Evolutionary conservation across 768 basidiomycete species (phyloP), one percentile per base, ranked within the genome.

Genomic region (Mycena indigotica): DNA sequence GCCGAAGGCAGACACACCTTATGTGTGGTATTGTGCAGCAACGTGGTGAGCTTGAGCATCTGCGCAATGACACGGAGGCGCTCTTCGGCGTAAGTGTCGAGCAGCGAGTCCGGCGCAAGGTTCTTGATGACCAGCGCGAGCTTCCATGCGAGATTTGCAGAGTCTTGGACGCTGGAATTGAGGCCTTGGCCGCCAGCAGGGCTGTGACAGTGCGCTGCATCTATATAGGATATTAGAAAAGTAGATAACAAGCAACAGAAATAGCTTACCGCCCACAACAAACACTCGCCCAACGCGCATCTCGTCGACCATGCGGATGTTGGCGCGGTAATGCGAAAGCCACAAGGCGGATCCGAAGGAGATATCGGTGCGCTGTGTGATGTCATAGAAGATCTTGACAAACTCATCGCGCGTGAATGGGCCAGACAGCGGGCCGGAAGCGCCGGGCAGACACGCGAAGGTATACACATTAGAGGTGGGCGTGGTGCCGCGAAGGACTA

Each of bases 181-280:
- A 77, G 58, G 5, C 77, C 78, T 53, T 77, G 79, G 1, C 73
- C 78, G n/a, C 80, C 80, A 6, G 70, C 70, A 16, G 77, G 77
- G 28, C 73, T 73, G 55, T 81, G 79, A 23, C 75, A 69, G 55
- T 84, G 83, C 0, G 78, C 80, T 23, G 79, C 75, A 61, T 84
- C 82, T 84, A 53, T 53, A 5, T 23, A 4, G n/a, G 16, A 50
- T 28, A 44, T 39, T 13, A 41, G 17, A 17, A 29, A 16, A 35
- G 19, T 28, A 17, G 15, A 24, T 25, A 15, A 39, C n/a, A 5
- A 23, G 48, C 19, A 8, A 15, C 6, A 45, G 50, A 28, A 65
- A 6, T 3, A 13, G 12, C 15, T 32, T 48, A 79, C 82, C 83
- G 63, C 82, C 83, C 25, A 68, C 75, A 16, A 83, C 49, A 57